phyloP scores from a whole-genome alignment of 2,329 filamentous ascomycete species.

The Dothistroma pini region DNA sequence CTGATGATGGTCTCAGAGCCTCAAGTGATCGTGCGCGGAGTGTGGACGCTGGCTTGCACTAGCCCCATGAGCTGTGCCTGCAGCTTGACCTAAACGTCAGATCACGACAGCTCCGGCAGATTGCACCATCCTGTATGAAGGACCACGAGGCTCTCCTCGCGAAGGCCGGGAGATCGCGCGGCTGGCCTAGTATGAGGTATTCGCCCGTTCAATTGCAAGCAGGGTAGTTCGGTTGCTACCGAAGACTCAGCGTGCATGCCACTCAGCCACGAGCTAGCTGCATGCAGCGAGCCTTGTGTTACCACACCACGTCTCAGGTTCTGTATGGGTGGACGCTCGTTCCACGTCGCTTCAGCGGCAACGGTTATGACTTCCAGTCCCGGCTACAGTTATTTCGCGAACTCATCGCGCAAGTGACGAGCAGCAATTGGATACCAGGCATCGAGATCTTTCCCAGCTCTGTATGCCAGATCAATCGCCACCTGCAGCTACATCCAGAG shows the following conservation, averaged over 20 bases:
- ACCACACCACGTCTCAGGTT: constrained; percentile 29
- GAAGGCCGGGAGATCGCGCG: background rate
- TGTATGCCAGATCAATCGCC: constrained; percentile 19
- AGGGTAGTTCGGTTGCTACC: constrained; percentile 27
- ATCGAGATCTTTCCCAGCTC: constrained; percentile 14
- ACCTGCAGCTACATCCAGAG: constrained; percentile 17
- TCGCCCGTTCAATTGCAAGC: constrained; percentile 9
- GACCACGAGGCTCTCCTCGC: constrained; percentile 6
- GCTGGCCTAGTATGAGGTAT: background rate
- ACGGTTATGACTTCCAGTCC: constrained; percentile 27
- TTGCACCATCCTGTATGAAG: constrained; percentile 12
- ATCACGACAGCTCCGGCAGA: constrained; percentile 17
- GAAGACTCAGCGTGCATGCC: constrained; percentile 11
- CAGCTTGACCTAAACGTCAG: constrained; percentile 8
- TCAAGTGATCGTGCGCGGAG: constrained; percentile 17
- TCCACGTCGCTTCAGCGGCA: constrained; percentile 20
- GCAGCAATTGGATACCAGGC: constrained; percentile 22
- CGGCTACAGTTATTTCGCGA: constrained; percentile 25
- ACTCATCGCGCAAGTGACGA: constrained; percentile 2
- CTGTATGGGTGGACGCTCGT: constrained; percentile 12
- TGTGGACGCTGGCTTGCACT: constrained; percentile 15
- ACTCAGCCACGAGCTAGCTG: constrained; percentile 26
- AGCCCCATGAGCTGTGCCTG: constrained; percentile 15
- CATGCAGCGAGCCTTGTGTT: constrained; percentile 27
- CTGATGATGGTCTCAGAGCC: constrained; percentile 12